Percentiles rank a stretch among this genome's conserved stretches.
These are phyloP conservation scores for Colletotrichum endophyticum DNA, from an alignment of 2,329 filamentous ascomycete species.

Conservation along the genomic window DNA sequence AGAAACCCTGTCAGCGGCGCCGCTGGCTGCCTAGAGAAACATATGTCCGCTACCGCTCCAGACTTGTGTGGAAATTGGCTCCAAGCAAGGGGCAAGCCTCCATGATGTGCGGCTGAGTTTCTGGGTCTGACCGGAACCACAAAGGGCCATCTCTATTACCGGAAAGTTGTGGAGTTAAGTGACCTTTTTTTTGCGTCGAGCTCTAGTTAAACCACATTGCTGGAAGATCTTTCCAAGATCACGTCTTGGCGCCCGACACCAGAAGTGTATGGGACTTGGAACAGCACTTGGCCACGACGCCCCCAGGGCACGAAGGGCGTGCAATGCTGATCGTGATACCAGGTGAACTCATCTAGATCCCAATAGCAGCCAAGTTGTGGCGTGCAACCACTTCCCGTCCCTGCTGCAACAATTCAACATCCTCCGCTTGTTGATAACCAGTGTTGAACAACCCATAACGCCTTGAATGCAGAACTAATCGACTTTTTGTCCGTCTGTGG, in stretches of 20 bases:
- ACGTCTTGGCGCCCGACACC: not conserved
- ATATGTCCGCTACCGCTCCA: not conserved
- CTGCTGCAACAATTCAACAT: not conserved
- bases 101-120: not conserved
- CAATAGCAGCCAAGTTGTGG: not conserved
- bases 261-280: not conserved
- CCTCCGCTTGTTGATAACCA: not conserved
- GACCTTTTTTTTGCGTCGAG: not conserved
- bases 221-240: not conserved
- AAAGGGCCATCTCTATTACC: not conserved
- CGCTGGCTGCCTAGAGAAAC: constrained; percentile 8
- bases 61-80: not conserved
- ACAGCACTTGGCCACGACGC: not conserved
- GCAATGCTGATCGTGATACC: not conserved
- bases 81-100: not conserved
- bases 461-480: not conserved
- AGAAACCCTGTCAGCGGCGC: not conserved
- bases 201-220: not conserved
- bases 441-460: not conserved
- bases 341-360: not conserved
- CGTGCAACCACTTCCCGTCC: not conserved
- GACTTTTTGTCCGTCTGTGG: not conserved
- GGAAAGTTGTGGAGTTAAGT: not conserved
- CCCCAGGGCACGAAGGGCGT: not conserved
- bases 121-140: not conserved